Evolutionary conservation across 768 basidiomycete species (phyloP), one percentile per base, ranked within the genome.

Genomic region (Hypholoma fasciculare): DNA sequence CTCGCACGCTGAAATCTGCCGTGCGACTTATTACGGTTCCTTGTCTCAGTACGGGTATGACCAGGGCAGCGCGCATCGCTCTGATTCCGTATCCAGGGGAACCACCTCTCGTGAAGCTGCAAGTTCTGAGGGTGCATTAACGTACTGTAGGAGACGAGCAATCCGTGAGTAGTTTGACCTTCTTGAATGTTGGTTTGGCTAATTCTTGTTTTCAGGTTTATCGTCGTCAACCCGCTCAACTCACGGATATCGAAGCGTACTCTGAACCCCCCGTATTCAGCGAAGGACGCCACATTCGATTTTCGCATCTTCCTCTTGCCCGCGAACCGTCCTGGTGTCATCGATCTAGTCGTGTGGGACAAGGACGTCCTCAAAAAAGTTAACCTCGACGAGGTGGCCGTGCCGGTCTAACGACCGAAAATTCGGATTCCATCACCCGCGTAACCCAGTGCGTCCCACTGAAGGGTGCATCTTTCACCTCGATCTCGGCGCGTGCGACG

Each of bases 271-370:
- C 68, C 74, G 1, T 96, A 83, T 61, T 62, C 76, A 0, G 60
- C 86, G 11, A 86, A 86, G 59, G 85, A 90, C 64, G 87, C 92
- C 11, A 95, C 93, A 0, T 98, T 95, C 69, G 92, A 96, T 57
- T 93, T 96, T 64, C 90, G 93, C 0, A 79, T 97, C 16, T 92
- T 89, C 64, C 78, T 89, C 16, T 89, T 87, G 14, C 80, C 90
- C 26, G 87, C 88, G 0, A 88, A 90, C 63, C 77, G 78, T 46
- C 79, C 91, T 5, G 89, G 90, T 36, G 85, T 82, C 1, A 64
- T 98, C 43, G 95, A 98, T 72, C 76, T 94, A 34, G 87, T 97
- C 12, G 80, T 95, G 0, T 99, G 96, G 96, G 95, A 96, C 73
- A 94, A 89, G 76, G 96, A 98, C 72, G 76, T 92, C 63, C 70